These are phyloP conservation scores for Harrya chromipes DNA, from an alignment of 768 basidiomycete species.

Conservation along the genomic window DNA sequence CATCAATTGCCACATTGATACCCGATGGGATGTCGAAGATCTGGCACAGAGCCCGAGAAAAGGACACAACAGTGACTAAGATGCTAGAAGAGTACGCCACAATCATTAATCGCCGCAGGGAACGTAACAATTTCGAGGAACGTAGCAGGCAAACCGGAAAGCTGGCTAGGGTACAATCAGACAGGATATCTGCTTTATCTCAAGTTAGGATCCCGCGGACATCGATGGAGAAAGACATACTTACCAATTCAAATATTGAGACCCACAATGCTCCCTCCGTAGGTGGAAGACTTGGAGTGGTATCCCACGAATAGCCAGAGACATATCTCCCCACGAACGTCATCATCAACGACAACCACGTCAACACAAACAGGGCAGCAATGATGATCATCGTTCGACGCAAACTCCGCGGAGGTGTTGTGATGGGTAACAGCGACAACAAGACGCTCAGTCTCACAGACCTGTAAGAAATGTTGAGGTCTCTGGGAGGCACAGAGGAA, in stretches of 20 bases:
- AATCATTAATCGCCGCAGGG: conserved; percentile 6
- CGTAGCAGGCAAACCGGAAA: conserved; percentile 7
- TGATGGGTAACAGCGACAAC: conserved; percentile 11
- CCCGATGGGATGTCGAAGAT: background rate
- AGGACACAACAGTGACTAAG: conserved; percentile 1
- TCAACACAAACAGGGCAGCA: conserved; percentile 9
- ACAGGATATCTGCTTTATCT: conserved; percentile 19
- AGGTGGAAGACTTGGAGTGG: background rate
- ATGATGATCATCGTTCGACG: conserved; percentile 5
- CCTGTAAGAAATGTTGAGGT: conserved; percentile 5
- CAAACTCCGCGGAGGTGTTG: conserved; percentile 4
- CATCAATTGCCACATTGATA: conserved; percentile 8
- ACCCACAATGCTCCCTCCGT: background rate
- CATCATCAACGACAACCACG: conserved; percentile 8
- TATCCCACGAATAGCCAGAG: background rate
- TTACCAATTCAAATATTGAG: conserved; percentile 14
- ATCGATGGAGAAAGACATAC: conserved; percentile 1
- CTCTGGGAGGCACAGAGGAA: background rate
- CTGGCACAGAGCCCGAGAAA: conserved; percentile 9
- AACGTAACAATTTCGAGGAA: conserved; percentile 2
- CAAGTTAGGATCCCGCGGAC: background rate
- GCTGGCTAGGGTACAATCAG: conserved; percentile 11
- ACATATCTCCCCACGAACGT: conserved; percentile 2
- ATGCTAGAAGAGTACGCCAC: conserved; percentile 8
- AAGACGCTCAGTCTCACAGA: conserved; percentile 13